Evolutionary conservation across 768 basidiomycete genomes (phyloP).

Genomic region (Leccinum uliginosum): DNA sequence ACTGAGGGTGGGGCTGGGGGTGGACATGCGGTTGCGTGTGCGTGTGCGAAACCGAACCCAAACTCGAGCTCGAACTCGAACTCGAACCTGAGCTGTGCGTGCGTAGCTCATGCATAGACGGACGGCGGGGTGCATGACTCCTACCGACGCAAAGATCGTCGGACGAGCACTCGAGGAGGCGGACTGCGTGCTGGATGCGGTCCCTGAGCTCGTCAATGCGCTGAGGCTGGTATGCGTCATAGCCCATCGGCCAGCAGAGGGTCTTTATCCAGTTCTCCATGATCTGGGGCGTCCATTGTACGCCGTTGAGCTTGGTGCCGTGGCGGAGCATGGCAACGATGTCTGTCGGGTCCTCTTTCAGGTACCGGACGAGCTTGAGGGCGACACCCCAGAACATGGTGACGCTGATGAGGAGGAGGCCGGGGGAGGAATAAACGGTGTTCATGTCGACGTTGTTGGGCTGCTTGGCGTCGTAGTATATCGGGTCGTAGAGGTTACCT

Average conservation of each 20-base stretch:
- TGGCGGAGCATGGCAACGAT: conserved; percentile 66
- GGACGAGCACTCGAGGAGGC: conserved; percentile 15
- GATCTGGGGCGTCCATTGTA: conserved; percentile 50
- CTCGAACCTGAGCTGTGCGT: neutral
- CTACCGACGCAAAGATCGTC: conserved; percentile 12
- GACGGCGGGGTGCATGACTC: conserved; percentile 7
- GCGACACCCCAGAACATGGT: conserved; percentile 71
- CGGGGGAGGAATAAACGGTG: conserved; percentile 54
- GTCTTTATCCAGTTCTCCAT: conserved; percentile 56
- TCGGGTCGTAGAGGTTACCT: conserved; percentile 49
- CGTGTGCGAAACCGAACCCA: neutral
- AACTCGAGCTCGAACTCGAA: neutral
- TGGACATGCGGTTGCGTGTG: neutral
- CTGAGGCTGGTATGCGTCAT: conserved; percentile 41
- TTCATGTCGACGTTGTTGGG: conserved; percentile 48
- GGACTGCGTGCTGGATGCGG: conserved; percentile 54
- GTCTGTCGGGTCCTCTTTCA: conserved; percentile 58
- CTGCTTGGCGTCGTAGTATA: conserved; percentile 49
- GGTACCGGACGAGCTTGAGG: conserved; percentile 66
- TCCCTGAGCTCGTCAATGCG: conserved; percentile 43
- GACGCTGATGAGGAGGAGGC: conserved; percentile 56
- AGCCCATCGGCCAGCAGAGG: conserved; percentile 64
- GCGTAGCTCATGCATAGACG: conserved; percentile 8
- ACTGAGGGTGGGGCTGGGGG: neutral
- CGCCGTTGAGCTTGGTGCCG: conserved; percentile 47